Evolutionary conservation across 768 basidiomycete genomes (phyloP).

Genomic region (Tylopilus felleus): DNA sequence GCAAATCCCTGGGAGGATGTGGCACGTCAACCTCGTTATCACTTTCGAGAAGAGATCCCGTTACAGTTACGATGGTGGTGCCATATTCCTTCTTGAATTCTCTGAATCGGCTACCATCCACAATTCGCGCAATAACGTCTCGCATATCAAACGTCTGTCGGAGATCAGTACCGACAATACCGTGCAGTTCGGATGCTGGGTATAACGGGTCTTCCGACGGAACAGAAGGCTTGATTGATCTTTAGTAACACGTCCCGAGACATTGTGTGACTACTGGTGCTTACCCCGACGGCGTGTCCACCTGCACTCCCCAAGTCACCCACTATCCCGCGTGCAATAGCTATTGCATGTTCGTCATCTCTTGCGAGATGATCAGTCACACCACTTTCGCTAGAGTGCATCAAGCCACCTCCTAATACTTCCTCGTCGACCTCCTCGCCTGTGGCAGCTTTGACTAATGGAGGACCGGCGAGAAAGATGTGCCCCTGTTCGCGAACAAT

Average conservation of each 20-base stretch:
- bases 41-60: conserved; percentile 16
- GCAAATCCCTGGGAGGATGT: conserved; percentile 66
- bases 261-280: conserved; percentile 28
- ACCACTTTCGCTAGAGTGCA: conserved; percentile 90
- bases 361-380: conserved; percentile 86
- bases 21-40: conserved; percentile 3
- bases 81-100: conserved; percentile 98
- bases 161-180: conserved; percentile 87
- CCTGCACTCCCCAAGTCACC: conserved; percentile 73
- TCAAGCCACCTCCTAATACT: conserved; percentile 82
- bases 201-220: conserved; percentile 72
- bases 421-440: conserved; percentile 93
- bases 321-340: conserved; percentile 72
- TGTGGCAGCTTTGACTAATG: conserved; percentile 91
- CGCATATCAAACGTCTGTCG: conserved; percentile 91
- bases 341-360: conserved; percentile 83
- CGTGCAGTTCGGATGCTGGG: conserved; percentile 77
- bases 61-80: conserved; percentile 81
- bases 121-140: conserved; percentile 87
- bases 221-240: conserved; percentile 47
- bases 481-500: conserved; percentile 89
- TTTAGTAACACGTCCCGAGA: conserved; percentile 9
- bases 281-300: conserved; percentile 46
- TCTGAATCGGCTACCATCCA: conserved; percentile 87
- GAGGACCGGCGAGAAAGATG: conserved; percentile 93